phyloP scores from a whole-genome alignment of 352 stramenopile species.

The Phytophthora cryptogea region DNA sequence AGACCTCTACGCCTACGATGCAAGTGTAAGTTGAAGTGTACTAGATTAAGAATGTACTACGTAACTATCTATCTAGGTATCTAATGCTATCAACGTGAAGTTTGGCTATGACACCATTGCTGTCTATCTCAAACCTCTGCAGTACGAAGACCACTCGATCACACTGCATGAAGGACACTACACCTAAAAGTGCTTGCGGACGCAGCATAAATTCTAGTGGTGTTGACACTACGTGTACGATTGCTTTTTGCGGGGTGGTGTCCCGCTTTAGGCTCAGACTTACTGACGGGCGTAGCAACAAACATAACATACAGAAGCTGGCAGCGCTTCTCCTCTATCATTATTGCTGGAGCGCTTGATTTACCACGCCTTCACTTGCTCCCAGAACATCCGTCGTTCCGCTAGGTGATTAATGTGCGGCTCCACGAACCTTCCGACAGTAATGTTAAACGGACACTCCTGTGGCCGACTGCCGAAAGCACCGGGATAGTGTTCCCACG shows the following conservation, averaged over 20 bases:
- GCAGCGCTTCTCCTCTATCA: conserved; percentile 8
- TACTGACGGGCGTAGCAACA: conserved; percentile 11
- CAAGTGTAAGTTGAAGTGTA: conserved; percentile 12
- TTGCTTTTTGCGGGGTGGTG: not conserved
- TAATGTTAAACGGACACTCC: conserved; percentile 53
- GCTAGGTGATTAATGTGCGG: conserved; percentile 37
- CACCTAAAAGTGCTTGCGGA: too few species aligned
- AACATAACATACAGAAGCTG: conserved; percentile 18
- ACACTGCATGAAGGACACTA: too few species aligned
- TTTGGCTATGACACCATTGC: not conserved
- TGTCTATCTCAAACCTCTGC: not conserved
- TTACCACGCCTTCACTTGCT: conserved; percentile 38
- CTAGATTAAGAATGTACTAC: not conserved
- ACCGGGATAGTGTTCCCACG: conserved; percentile 44
- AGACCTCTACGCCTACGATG: conserved; percentile 19
- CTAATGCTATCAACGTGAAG: not conserved
- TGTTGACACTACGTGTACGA: conserved; percentile 4
- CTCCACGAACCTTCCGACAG: conserved; percentile 29
- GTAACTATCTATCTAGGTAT: not conserved
- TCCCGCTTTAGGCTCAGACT: conserved; percentile 9
- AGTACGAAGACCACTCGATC: too few species aligned
- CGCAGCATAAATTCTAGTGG: too few species aligned
- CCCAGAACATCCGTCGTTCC: conserved; percentile 38
- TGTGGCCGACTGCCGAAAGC: conserved; percentile 38
- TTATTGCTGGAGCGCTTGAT: not conserved